Conservation (phyloP, 1,139 yeast genomes). For the Candida sanyaensis region DNA sequence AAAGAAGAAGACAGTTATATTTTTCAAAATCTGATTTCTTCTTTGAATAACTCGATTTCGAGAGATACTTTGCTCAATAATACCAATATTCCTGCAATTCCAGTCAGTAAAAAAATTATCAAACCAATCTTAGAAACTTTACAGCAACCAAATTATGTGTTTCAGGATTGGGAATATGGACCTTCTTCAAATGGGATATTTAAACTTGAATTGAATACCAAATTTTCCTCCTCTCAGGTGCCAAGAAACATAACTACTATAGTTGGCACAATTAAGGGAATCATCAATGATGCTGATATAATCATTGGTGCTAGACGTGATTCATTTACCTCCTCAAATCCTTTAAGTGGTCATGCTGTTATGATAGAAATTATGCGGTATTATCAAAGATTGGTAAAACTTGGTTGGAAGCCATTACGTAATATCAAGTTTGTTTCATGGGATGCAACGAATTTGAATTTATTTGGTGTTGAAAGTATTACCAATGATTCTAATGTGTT, state of each 20-base stretch:
- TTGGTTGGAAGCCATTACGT: constrained; percentile 50
- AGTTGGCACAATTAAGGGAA: constrained; percentile 39
- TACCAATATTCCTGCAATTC: constrained; percentile 33
- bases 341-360: constrained; percentile 44
- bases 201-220: constrained; percentile 22
- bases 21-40: constrained; percentile 5
- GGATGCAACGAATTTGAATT: constrained; percentile 43
- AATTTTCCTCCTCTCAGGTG: constrained; percentile 14
- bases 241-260: constrained; percentile 32
- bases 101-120: constrained; percentile 34
- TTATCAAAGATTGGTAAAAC: constrained; percentile 29
- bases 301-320: constrained; percentile 47
- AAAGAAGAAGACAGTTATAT: constrained; percentile 9
- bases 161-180: constrained; percentile 28
- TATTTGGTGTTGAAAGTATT: constrained; percentile 31
- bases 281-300: constrained; percentile 43
- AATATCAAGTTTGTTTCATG: constrained; percentile 45
- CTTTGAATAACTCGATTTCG: constrained; percentile 11
- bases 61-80: constrained; percentile 12
- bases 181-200: constrained; percentile 19
- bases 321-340: constrained; percentile 38
- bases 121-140: constrained; percentile 36
- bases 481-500: constrained; percentile 25
- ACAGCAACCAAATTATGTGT: constrained; percentile 11
- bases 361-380: constrained; percentile 44